Percentiles rank a stretch among this genome's conserved stretches.
These are phyloP conservation scores for Podospora fimiseda DNA, from an alignment of 495 filamentous ascomycete genomes.

Conservation along the genomic window DNA sequence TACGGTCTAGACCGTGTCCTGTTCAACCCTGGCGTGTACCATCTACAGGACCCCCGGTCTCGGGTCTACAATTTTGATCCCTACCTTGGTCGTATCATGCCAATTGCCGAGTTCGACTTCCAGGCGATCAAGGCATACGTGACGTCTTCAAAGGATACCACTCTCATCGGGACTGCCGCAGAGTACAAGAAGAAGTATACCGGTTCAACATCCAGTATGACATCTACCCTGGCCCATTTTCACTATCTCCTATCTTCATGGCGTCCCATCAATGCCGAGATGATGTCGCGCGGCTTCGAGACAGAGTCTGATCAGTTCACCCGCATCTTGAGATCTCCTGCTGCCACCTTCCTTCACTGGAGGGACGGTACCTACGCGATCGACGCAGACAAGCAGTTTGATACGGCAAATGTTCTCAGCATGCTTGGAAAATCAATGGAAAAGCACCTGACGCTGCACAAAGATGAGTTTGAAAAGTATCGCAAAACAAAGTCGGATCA, in stretches of 20 bases:
- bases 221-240: conserved; percentile 76
- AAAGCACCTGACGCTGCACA: conserved; percentile 80
- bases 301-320: conserved; percentile 61
- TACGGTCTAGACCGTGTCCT: conserved; percentile 84
- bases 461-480: conserved; percentile 78
- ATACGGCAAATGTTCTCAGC: conserved; percentile 75
- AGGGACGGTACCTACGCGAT: conserved; percentile 90
- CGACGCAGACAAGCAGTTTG: conserved; percentile 92
- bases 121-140: conserved; percentile 74
- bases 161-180: conserved; percentile 58
- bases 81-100: conserved; percentile 86
- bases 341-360: conserved; percentile 77
- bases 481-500: conserved; percentile 57
- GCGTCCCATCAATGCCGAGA: conserved; percentile 59
- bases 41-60: conserved; percentile 82
- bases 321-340: conserved; percentile 58
- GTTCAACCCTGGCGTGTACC: conserved; percentile 93
- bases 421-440: conserved; percentile 94
- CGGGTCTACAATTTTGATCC: conserved; percentile 94
- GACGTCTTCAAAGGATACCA: conserved; percentile 77
- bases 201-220: conserved; percentile 97
- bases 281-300: conserved; percentile 60
- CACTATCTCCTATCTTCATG: conserved; percentile 85
- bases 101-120: conserved; percentile 86
- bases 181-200: conserved; percentile 72